phyloP scores from a whole-genome alignment of 2,329 filamentous ascomycete species.

The Orbilia quercus region DNA sequence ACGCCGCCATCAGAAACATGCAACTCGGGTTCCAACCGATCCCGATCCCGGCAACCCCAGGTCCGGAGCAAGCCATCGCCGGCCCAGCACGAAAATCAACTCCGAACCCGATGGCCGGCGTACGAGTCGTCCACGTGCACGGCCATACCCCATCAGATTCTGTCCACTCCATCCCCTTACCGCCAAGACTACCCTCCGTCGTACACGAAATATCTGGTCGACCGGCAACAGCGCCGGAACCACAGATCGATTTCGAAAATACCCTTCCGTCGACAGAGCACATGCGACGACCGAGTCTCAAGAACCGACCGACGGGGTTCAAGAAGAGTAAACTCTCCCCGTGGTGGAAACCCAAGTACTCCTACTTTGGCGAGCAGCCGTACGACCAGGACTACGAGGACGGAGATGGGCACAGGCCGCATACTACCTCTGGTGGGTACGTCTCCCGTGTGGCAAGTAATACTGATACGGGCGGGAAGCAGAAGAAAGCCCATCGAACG shows the following conservation, averaged over 20 bases:
- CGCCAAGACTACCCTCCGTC: constrained; percentile 28
- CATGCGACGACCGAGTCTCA: constrained; percentile 33
- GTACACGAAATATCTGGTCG: constrained; percentile 33
- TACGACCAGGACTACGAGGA: constrained; percentile 27
- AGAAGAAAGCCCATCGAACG: constrained; percentile 29
- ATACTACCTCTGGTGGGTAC: constrained; percentile 31
- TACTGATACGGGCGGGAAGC: neutral
- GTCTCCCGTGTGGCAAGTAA: constrained; percentile 7
- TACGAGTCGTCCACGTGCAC: constrained; percentile 44
- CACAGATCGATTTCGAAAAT: constrained; percentile 44
- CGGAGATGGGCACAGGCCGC: constrained; percentile 17
- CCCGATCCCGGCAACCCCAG: constrained; percentile 11
- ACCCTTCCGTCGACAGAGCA: constrained; percentile 21
- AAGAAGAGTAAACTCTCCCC: constrained; percentile 49
- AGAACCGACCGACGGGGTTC: constrained; percentile 40
- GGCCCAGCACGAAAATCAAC: constrained; percentile 26
- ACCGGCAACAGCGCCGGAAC: constrained; percentile 44
- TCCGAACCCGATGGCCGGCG: constrained; percentile 33
- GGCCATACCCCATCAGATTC: constrained; percentile 37
- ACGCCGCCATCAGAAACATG: constrained; percentile 4
- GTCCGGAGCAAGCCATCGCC: constrained; percentile 4
- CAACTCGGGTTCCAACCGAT: constrained; percentile 35
- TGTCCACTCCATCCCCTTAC: constrained; percentile 32
- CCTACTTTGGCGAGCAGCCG: constrained; percentile 30
- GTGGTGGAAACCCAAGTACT: constrained; percentile 45